These are phyloP conservation scores for Castanopsis chinensis DNA, from an alignment of 306 rosid species.

Conservation along the genomic window DNA sequence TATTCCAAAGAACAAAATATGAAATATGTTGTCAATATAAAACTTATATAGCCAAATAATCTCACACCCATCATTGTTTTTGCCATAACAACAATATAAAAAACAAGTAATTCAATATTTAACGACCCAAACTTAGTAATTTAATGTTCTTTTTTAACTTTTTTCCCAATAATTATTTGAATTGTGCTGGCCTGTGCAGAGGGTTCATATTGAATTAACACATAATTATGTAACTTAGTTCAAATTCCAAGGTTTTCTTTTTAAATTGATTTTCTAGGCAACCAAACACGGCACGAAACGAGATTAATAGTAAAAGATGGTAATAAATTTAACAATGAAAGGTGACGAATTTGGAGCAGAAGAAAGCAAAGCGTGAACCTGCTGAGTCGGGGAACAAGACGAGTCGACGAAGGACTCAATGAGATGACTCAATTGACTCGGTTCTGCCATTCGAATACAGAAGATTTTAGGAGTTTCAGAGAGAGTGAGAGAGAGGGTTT, in stretches of 20 bases:
- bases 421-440: constrained; percentile 44
- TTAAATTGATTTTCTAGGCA: background rate
- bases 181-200: background rate
- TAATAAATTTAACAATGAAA: background rate
- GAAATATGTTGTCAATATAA: no score
- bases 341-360: background rate
- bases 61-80: background rate
- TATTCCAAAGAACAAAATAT: no score
- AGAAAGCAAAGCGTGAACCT: constrained; percentile 43
- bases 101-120: background rate
- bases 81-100: background rate
- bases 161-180: background rate
- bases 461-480: constrained; percentile 11
- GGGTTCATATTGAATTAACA: background rate
- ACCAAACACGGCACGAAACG: background rate
- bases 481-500: no score
- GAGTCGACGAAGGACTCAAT: constrained; percentile 74
- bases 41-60: background rate
- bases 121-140: background rate
- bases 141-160: background rate
- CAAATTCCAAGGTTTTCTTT: background rate
- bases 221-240: background rate
- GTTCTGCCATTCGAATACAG: constrained; percentile 51
- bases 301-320: background rate
- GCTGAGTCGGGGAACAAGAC: constrained; percentile 55